Conservation (phyloP, 441 rosid genomes). For the Oxalis stricta region DNA sequence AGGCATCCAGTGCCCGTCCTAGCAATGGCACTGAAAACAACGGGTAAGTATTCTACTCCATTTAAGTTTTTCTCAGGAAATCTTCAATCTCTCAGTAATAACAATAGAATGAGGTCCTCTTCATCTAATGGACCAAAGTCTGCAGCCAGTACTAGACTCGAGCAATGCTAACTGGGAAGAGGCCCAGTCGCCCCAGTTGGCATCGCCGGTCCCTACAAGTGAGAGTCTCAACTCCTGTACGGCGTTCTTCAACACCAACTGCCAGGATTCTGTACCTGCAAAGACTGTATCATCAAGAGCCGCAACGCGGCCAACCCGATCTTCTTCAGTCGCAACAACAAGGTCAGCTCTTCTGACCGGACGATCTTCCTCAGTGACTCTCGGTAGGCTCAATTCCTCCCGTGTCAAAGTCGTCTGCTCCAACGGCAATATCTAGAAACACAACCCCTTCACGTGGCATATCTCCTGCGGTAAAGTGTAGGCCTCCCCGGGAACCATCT, state of each 20-base stretch:
- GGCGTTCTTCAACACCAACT: constrained; percentile 49
- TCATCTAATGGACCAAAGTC: constrained; percentile 31
- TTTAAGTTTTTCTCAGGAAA: no score
- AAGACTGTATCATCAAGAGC: constrained; percentile 24
- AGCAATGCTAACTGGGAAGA: constrained; percentile 47
- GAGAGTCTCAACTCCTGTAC: constrained; percentile 38
- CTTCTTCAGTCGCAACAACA: constrained; percentile 15
- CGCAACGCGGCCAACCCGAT: constrained; percentile 30
- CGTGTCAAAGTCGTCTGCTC: constrained; percentile 32
- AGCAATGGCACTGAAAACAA: no score
- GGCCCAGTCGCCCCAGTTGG: constrained; percentile 29
- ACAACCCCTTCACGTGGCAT: constrained; percentile 29
- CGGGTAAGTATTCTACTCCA: no score
- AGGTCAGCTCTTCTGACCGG: constrained; percentile 19
- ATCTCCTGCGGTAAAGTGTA: constrained; percentile 33
- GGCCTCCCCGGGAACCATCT: constrained; percentile 45
- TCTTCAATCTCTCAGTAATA: constrained; percentile 17
- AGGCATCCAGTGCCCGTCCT: no score
- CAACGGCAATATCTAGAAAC: constrained; percentile 18
- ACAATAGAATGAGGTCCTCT: constrained; percentile 40
- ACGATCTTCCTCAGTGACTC: constrained; percentile 44
- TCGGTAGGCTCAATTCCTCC: no score
- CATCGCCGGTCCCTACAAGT: constrained; percentile 22
- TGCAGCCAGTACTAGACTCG: constrained; percentile 26
- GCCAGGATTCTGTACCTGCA: constrained; percentile 24